Evolutionary conservation across 805 yeast species (phyloP), one percentile per base, ranked within the genome.

Genomic region (Saturnispora sanitii): DNA sequence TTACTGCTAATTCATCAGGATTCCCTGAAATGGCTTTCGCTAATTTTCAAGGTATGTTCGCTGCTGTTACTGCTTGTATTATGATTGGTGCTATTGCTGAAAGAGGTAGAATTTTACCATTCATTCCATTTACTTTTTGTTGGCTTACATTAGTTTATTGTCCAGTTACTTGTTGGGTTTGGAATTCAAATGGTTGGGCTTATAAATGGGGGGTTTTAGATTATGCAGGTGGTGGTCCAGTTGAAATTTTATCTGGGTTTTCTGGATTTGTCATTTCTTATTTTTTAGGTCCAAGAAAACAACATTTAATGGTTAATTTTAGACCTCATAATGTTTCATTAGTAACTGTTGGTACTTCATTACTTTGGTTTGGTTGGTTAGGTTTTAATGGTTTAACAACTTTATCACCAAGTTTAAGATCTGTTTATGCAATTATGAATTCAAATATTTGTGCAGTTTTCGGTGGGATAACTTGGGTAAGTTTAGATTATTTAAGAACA

Each of bases 161-260:
- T 57, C 97, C 97, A 0, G 73, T 90, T n/a, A 90, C 90, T 5
- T 85, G 78, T 62, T 88, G 97, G 96, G 77, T 84, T 41, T 90
- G 97, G 97, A 82, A 86, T 42, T 56, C 83, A 1, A 79, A 79
- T 35, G 97, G 98, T 30, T 90, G 97, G 97, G 95, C 95, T 28
- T 71, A 71, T 49, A 69, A 77, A 51, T 90, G 95, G 78, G 96
- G 95, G 5, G 97, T 80, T 2, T 67, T 90, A 38, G 98, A 90
- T 59, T 90, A 84, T 60, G 98, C 98, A 19, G 98, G 98, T 23
- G 97, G 97, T 42, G 96, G 96, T 0, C 95, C 96, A 1, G 96
- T 90, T 21, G 97, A 90, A 60, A 85, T 92, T 42, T 71, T 84
- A 23, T 79, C 94, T 19, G 97, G 97, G 45, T 82, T 87, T 19